These are phyloP conservation scores for Microdochium nivale DNA, from an alignment of 2,329 filamentous ascomycete species.

Conservation along the genomic window DNA sequence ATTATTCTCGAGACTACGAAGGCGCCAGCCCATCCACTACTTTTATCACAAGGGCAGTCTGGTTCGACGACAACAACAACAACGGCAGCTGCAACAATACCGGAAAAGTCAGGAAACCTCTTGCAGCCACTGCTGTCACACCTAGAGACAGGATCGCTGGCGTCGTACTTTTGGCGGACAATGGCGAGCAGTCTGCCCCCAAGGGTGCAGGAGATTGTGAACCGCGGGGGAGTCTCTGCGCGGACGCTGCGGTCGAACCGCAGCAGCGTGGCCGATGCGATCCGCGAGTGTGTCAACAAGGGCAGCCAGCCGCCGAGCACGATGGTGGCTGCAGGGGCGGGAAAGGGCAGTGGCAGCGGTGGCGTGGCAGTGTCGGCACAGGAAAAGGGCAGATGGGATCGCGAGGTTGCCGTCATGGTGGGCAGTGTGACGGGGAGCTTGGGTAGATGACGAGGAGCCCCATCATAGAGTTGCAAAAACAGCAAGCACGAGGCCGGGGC, in stretches of 20 bases:
- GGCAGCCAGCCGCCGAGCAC: constrained; percentile 63
- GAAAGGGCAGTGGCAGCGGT: constrained; percentile 29
- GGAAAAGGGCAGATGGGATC: constrained; percentile 57
- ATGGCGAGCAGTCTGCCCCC: constrained; percentile 70
- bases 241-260: constrained; percentile 71
- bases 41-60: constrained; percentile 25
- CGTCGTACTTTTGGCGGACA: constrained; percentile 89
- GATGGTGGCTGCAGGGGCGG: constrained; percentile 32
- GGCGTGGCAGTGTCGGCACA: constrained; percentile 25
- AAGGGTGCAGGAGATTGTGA: constrained; percentile 76
- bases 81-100: too few species aligned
- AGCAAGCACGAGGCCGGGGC: too few species aligned
- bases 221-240: constrained; percentile 73
- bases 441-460: constrained; percentile 18
- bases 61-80: too few species aligned
- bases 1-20: constrained; percentile 62
- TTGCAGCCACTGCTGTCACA: constrained; percentile 63
- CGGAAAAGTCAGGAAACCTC: constrained; percentile 38
- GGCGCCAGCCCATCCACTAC: constrained; percentile 59
- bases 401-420: constrained; percentile 93
- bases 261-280: constrained; percentile 64
- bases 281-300: constrained; percentile 73
- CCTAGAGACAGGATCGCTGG: constrained; percentile 81
- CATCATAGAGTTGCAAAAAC: too few species aligned
- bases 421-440: constrained; percentile 63